phyloP scores from a whole-genome alignment of 352 stramenopile species.

The Sclerospora graminicola region DNA sequence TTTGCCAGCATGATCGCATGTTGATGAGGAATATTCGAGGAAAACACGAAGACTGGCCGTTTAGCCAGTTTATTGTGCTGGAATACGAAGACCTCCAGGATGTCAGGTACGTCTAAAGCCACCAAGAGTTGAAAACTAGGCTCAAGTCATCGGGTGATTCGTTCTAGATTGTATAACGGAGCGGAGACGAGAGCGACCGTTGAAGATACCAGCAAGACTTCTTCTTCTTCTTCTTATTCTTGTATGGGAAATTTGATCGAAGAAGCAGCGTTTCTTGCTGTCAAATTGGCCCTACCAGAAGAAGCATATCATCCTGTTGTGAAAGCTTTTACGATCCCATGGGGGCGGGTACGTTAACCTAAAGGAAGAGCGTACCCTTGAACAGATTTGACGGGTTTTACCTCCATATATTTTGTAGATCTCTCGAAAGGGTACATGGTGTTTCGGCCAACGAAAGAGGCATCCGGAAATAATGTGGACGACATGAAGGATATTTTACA shows the following conservation, averaged over 20 bases:
- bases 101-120: conserved; percentile 18
- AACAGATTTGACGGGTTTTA: not conserved
- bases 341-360: conserved; percentile 5
- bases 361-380: not conserved
- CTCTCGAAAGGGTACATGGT: conserved; percentile 24
- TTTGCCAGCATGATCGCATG: conserved; percentile 24
- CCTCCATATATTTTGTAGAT: no score
- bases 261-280: conserved; percentile 17
- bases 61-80: conserved; percentile 17
- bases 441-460: conserved; percentile 20
- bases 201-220: no score
- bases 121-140: no score
- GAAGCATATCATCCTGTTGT: conserved; percentile 6
- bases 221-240: no score
- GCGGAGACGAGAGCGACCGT: not conserved
- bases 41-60: conserved; percentile 21
- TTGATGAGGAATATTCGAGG: conserved; percentile 30
- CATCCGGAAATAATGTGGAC: conserved; percentile 11
- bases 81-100: conserved; percentile 9
- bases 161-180: conserved; percentile 7
- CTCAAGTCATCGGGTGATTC: not conserved
- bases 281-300: conserved; percentile 11
- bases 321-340: conserved; percentile 21
- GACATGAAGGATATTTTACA: conserved; percentile 13
- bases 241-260: conserved; percentile 15